Evolutionary conservation across 2,329 filamentous ascomycete genomes (phyloP), one percentile per base, ranked within the genome.

Genomic region (Paraconiothyrium sp.): DNA sequence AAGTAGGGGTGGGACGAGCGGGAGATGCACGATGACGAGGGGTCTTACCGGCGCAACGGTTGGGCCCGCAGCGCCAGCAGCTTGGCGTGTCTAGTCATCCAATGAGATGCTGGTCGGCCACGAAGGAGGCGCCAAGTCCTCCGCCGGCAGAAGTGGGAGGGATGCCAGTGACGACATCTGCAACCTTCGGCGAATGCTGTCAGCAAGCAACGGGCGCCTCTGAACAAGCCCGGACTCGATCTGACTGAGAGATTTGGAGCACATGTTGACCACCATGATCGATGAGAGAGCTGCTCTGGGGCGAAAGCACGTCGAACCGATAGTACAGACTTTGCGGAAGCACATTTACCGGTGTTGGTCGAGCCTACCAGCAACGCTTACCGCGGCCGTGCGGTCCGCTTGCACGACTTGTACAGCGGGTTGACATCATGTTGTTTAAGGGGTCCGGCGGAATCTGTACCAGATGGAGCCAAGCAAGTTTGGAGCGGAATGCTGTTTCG

Each of bases 391-490:
- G 37, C 35, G 8, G 35, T 10, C 54, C 5, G 35, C 16, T 24
- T 30, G 44, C 41, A 27, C 20, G 49, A 46, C 43, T 55, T 37
- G 50, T 24, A n/a, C 22, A 27, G 47, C 59, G 22, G 10, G 41
- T 61, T 61, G 49, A 61, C 54, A 61, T 61, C 54, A 61, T 60
- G 54, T 34, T 43, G 22, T 24, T 59, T 54, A 50, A 22, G 27
- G 43, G 52, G 47, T 54, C 43, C 30, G 16, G 54, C 60, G 60
- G 60, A 62, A 62, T 55, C 47, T 41, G 61, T 58, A 56, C 60
- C 54, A 41, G 48, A 59, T 58, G 58, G 48, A 65, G 65, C 62
- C 62, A 63, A 62, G 66, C 59, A 52, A 57, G 41, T 59, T 57
- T 56, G 61, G 52, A 41, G 62, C 56, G 61, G 63, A 69, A 65